Conservation (phyloP, 2,329 filamentous ascomycete species). For the Beauveria sp. region DNA sequence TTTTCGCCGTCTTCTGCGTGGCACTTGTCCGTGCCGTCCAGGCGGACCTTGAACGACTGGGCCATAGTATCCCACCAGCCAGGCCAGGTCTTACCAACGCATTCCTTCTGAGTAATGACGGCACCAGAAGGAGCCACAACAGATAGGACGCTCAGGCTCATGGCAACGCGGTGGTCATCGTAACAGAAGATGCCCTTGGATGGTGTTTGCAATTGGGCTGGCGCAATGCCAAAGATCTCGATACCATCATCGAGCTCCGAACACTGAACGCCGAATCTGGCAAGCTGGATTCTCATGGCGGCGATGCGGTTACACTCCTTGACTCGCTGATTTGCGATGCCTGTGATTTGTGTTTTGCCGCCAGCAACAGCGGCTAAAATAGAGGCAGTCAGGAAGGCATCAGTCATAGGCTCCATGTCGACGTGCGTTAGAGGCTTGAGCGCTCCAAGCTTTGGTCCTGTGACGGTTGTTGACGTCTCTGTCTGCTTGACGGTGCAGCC, state of each 20-base stretch:
- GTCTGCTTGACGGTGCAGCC: constrained; percentile 86
- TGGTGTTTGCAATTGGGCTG: constrained; percentile 44
- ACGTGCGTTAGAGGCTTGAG: constrained; percentile 72
- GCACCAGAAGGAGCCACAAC: constrained; percentile 63
- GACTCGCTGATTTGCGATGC: constrained; percentile 94
- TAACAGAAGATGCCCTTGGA: constrained; percentile 77
- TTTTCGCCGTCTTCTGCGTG: constrained; percentile 14
- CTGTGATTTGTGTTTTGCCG: constrained; percentile 77
- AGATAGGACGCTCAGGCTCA: constrained; percentile 93
- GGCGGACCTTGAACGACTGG: constrained; percentile 64
- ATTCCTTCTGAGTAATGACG: constrained; percentile 81
- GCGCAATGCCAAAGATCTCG: constrained; percentile 51
- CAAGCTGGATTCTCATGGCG: constrained; percentile 91
- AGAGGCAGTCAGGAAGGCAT: constrained; percentile 92
- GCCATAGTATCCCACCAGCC: constrained; percentile 94
- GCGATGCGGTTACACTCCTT: constrained; percentile 97
- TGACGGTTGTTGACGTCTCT: constrained; percentile 81
- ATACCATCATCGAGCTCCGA: constrained; percentile 93
- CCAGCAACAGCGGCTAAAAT: constrained; percentile 84
- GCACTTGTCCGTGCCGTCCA: constrained; percentile 63
- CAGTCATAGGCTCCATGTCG: constrained; percentile 99
- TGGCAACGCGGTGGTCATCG: constrained; percentile 94
- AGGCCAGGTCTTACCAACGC: constrained; percentile 95
- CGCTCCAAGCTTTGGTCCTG: constrained; percentile 67
- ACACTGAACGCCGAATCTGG: constrained; percentile 84